Evolutionary conservation across 2,329 filamentous ascomycete species (phyloP), one percentile per base, ranked within the genome.

Genomic region (Exophiala sp.): DNA sequence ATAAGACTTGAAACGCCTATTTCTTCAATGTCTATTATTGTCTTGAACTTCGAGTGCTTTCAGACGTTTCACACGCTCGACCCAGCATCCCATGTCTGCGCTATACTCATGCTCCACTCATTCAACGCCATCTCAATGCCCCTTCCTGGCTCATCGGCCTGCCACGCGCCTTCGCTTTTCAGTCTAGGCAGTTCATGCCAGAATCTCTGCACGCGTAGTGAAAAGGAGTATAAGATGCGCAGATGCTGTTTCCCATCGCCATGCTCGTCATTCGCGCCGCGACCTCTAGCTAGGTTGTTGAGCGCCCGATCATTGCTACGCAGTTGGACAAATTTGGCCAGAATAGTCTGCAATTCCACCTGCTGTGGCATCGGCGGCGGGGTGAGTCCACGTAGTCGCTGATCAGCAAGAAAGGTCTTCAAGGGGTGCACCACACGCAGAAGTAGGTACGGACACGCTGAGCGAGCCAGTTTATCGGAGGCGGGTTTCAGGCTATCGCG

Each of bases 321-420:
- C 55, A 97, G 73, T 14, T 78, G 76, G 1, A 88, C 81, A 33
- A 96, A 75, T 42, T 82, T 76, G 45, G 75, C 72, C 14, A 97
- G 75, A 20, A 91, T 78, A 65, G 88, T 87, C 3, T 88, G 68
- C 9, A 99, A 73, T 67, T 96, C 94, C 58, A 82, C 85, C 40
- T 89, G 81, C 65, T 96, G 89, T 7, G 84, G 86, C 4, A 89
- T 76, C 0, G 92, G 92, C 68, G 94, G 89, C 3, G 94, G 94
- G 84, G 95, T 94, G 46, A 85, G 81, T 0, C 94, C 91, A 11
- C 94, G 81, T 16, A 99, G 76, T 1, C 92, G 91, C 66, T 96
- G 92, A 69, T 99, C 94, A 3, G 91, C 88, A 42, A 95, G 85
- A 67, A 95, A 97, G 1, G 86, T 79, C 52, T 89, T 85, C n/a